Evolutionary conservation across 345 rosid genomes (phyloP).

Genomic region (Limnanthes douglasii): DNA sequence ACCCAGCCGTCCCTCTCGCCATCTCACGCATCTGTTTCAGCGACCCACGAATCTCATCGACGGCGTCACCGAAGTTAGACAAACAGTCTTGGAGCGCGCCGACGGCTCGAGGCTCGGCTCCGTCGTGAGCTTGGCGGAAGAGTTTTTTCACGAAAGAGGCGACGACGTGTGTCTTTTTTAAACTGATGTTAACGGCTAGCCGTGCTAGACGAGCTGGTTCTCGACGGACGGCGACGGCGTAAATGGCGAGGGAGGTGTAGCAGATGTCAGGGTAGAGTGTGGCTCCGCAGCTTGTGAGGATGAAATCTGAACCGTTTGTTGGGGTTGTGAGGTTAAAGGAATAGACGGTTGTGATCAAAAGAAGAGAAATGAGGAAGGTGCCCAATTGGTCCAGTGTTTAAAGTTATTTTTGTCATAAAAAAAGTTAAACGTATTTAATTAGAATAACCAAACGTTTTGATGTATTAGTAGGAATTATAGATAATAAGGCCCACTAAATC

Average conservation of each 20-base stretch:
- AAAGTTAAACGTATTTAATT: too few relatives aligned
- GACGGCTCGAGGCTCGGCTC: constrained; percentile 31
- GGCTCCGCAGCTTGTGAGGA: constrained; percentile 53
- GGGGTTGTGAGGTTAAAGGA: constrained; percentile 7
- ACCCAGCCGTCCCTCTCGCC: constrained; percentile 17
- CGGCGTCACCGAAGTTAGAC: constrained; percentile 70
- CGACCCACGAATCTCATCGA: constrained; percentile 70
- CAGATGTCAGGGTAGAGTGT: constrained; percentile 79
- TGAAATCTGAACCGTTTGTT: constrained; percentile 32
- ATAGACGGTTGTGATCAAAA: constrained; percentile 11
- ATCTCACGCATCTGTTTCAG: constrained; percentile 51
- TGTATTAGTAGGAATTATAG: too few relatives aligned
- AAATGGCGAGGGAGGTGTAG: constrained; percentile 44
- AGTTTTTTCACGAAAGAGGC: constrained; percentile 43
- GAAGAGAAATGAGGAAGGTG: constrained; percentile 12
- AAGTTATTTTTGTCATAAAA: too few relatives aligned
- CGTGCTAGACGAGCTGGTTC: constrained; percentile 48
- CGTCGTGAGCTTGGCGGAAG: constrained; percentile 38
- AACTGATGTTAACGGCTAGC: constrained; percentile 49
- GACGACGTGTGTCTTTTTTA: constrained; percentile 25
- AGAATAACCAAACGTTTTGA: too few relatives aligned
- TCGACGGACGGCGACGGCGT: constrained; percentile 31
- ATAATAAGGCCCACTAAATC: too few relatives aligned
- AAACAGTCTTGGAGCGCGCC: constrained; percentile 80
- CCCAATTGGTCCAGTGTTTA: too few relatives aligned